Evolutionary conservation across 2,329 filamentous ascomycete species (phyloP).

Genomic region (Diaporthe amygdali): DNA sequence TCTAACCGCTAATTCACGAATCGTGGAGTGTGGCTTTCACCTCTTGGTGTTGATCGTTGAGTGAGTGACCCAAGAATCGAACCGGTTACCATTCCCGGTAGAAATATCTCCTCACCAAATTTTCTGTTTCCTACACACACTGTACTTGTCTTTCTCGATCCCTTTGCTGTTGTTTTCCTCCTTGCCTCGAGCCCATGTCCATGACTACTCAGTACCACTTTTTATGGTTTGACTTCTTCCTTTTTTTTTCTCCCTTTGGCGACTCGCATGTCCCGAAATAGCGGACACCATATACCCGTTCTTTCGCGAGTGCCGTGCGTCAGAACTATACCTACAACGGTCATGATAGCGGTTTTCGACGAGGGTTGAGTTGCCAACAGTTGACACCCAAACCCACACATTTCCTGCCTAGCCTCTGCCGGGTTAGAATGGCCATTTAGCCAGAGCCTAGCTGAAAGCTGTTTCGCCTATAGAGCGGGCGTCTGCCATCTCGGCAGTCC

Average conservation of each 20-base stretch:
- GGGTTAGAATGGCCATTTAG: neutral
- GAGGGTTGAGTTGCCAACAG: neutral
- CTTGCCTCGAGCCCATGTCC: too few relatives aligned
- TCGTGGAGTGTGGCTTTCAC: neutral
- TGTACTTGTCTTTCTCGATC: too few relatives aligned
- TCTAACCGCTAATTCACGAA: neutral
- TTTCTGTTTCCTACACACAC: too few relatives aligned
- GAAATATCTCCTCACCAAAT: neutral
- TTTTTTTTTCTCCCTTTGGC: neutral
- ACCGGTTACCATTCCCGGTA: neutral
- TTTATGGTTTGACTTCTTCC: too few relatives aligned
- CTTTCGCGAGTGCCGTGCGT: neutral
- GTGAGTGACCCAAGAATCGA: neutral
- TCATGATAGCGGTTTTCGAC: neutral
- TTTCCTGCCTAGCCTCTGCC: neutral
- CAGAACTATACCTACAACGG: constrained; percentile 8
- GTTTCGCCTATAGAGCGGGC: constrained; percentile 5
- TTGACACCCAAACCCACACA: neutral
- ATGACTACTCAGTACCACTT: too few relatives aligned
- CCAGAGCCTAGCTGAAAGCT: neutral
- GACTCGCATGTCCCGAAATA: neutral
- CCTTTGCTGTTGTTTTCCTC: too few relatives aligned
- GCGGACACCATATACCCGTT: neutral
- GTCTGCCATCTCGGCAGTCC: neutral
- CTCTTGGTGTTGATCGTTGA: neutral